A percentile compares a stretch with the other conserved stretches of the same genome.
These are phyloP conservation scores for Phytophthora colocasiae DNA, from an alignment of 352 stramenopile species.

Conservation along the genomic window DNA sequence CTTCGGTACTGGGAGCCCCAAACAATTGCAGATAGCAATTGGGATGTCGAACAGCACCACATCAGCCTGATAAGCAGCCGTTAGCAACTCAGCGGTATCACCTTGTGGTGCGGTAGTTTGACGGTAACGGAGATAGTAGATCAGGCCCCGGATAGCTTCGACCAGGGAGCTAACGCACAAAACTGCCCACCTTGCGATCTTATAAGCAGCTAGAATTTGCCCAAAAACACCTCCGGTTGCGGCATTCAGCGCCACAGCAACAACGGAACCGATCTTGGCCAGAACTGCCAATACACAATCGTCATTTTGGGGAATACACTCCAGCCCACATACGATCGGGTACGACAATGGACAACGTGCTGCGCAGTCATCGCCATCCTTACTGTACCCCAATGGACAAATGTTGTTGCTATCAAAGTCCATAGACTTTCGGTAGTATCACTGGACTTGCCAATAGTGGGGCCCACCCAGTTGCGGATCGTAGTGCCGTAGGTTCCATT, in stretches of 20 bases:
- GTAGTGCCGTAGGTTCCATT: slow-evolving; percentile 32
- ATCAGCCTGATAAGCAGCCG: slow-evolving; percentile 28
- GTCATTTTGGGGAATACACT: slow-evolving; percentile 40
- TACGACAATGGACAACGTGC: slow-evolving; percentile 32
- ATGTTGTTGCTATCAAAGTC: slow-evolving; percentile 28
- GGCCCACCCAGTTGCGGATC: slow-evolving; percentile 37
- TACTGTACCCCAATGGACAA: slow-evolving; percentile 35
- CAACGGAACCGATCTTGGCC: slow-evolving; percentile 25
- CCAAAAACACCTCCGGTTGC: slow-evolving; percentile 27
- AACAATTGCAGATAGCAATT: slow-evolving; percentile 20
- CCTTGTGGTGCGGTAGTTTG: slow-evolving; percentile 28
- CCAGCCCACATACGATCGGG: slow-evolving; percentile 30
- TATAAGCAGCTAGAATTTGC: slow-evolving; percentile 4
- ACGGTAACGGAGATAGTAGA: slow-evolving; percentile 34
- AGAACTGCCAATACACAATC: slow-evolving; percentile 22
- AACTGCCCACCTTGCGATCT: slow-evolving; percentile 18
- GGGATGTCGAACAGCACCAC: slow-evolving; percentile 33
- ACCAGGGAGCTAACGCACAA: slow-evolving; percentile 16
- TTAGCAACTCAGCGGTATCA: slow-evolving; percentile 23
- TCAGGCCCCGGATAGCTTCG: slow-evolving; percentile 18
- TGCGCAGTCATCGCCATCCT: slow-evolving; percentile 25
- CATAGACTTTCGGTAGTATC: slow-evolving; percentile 35
- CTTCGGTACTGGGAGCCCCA: slow-evolving; percentile 8
- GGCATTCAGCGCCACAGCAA: slow-evolving; percentile 27
- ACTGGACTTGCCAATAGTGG: slow-evolving; percentile 19